Percentiles rank a stretch among this genome's conserved stretches.
Evolutionary conservation across 1,284 basidiomycete genomes (phyloP).

Genomic region (Puccinia polysora): DNA sequence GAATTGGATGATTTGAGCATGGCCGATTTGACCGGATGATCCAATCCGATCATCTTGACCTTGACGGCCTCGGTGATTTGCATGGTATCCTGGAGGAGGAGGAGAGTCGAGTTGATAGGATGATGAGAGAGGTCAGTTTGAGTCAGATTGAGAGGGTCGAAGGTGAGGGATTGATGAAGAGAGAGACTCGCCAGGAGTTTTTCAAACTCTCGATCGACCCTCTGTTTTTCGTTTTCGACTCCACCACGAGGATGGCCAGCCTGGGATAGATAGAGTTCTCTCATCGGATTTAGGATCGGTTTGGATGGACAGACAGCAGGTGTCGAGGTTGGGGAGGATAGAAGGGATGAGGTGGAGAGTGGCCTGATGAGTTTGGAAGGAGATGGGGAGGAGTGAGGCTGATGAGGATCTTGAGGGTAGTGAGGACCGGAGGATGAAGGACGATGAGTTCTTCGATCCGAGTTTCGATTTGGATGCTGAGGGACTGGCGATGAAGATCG

Average conservation of each 20-base stretch:
- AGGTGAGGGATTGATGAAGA: not conserved
- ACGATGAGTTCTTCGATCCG: no score
- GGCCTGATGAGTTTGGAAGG: not conserved
- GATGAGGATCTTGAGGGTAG: not conserved
- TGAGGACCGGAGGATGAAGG: not conserved
- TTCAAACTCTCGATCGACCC: conserved; percentile 39
- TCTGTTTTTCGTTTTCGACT: conserved; percentile 39
- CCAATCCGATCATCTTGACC: conserved; percentile 70
- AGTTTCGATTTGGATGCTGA: no score
- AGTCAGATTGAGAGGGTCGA: not conserved
- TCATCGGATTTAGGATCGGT: conserved; percentile 20
- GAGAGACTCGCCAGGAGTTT: conserved; percentile 19
- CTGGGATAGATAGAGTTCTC: conserved; percentile 29
- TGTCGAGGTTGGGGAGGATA: not conserved
- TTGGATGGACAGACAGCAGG: not conserved
- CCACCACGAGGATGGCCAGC: not conserved
- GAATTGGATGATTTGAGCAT: conserved; percentile 78
- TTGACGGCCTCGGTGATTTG: conserved; percentile 73
- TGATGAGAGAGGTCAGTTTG: not conserved
- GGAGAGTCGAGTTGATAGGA: not conserved
- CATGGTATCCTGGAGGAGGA: conserved; percentile 64
- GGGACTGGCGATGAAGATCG: no score
- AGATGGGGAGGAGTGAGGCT: not conserved
- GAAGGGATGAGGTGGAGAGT: not conserved
- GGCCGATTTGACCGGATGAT: conserved; percentile 74